Percentiles rank a stretch among this genome's conserved stretches.
These are phyloP conservation scores for Oryza brachyantha DNA, from an alignment of 176 grass and related monocot species.

Conservation along the genomic window DNA sequence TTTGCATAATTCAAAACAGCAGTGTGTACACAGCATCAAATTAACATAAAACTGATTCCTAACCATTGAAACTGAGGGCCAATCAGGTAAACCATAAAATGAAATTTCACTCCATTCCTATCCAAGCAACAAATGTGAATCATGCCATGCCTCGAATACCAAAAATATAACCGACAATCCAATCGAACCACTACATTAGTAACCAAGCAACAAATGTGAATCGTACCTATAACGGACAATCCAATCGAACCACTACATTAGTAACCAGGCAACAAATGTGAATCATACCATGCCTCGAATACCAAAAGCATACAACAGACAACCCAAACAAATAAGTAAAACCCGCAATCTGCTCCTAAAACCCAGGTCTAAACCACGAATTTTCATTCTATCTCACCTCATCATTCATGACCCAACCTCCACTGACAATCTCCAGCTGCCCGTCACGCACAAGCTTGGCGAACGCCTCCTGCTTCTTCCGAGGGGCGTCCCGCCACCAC, in stretches of 20 bases:
- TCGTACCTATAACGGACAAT: background rate
- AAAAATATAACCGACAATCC: background rate
- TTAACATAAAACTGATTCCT: background rate
- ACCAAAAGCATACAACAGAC: background rate
- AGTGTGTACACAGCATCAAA: background rate
- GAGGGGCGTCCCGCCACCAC: slow-evolving; percentile 94
- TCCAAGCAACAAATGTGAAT: background rate
- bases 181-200: background rate
- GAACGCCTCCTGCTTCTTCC: slow-evolving; percentile 62
- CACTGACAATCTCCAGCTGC: slow-evolving; percentile 95
- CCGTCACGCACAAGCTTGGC: slow-evolving; percentile 74
- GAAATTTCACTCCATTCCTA: background rate
- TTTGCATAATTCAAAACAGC: background rate
- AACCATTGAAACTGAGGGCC: background rate
- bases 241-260: background rate
- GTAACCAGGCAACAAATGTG: background rate
- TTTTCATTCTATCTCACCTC: slow-evolving; percentile 50
- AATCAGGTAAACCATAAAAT: slow-evolving; percentile 10
- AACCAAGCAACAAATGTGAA: background rate
- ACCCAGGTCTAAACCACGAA: slow-evolving; percentile 32
- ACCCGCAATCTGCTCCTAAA: slow-evolving; percentile 13
- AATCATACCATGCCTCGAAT: background rate
- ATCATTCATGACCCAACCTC: slow-evolving; percentile 99
- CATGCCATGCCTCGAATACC: background rate
- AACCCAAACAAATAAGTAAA: background rate